A percentile compares a stretch with the other conserved stretches of the same genome.
phyloP scores from a whole-genome alignment of 1,284 basidiomycete genomes.

The Leucoagaricus sp. region DNA sequence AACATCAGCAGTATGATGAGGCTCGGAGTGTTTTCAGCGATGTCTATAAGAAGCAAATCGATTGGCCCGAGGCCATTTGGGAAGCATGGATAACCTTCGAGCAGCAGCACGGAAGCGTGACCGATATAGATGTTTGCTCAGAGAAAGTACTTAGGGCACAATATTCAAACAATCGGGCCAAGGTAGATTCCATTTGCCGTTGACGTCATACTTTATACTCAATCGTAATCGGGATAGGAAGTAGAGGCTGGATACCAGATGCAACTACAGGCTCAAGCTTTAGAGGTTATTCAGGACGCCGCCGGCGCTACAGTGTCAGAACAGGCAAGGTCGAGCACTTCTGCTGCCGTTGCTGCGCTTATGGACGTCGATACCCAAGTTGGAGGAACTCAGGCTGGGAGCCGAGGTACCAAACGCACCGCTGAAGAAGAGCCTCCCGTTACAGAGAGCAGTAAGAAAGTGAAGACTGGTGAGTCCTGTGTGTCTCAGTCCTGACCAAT shows the following conservation, averaged over 20 bases:
- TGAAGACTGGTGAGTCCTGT: conserved; percentile 51
- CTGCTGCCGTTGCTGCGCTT: not conserved
- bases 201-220: not conserved
- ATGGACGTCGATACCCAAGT: conserved; percentile 59
- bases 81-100: conserved; percentile 89
- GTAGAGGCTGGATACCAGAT: conserved; percentile 56
- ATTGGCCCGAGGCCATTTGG: conserved; percentile 93
- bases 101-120: conserved; percentile 74
- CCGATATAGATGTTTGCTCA: conserved; percentile 68
- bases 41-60: conserved; percentile 69
- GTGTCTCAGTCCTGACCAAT: not conserved
- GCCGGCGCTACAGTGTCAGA: conserved; percentile 25
- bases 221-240: conserved; percentile 42
- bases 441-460: conserved; percentile 54
- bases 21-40: conserved; percentile 70
- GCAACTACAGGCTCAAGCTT: conserved; percentile 41
- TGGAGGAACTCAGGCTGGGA: conserved; percentile 19
- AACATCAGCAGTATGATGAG: conserved; percentile 54
- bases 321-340: not conserved
- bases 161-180: conserved; percentile 65
- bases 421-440: conserved; percentile 52
- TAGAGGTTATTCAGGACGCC: conserved; percentile 45
- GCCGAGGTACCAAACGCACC: conserved; percentile 56
- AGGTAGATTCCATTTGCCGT: conserved; percentile 42
- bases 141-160: conserved; percentile 70